Base-by-base conservation (phyloP, 768 basidiomycete species). In the Leccinum imitatum region DNA sequence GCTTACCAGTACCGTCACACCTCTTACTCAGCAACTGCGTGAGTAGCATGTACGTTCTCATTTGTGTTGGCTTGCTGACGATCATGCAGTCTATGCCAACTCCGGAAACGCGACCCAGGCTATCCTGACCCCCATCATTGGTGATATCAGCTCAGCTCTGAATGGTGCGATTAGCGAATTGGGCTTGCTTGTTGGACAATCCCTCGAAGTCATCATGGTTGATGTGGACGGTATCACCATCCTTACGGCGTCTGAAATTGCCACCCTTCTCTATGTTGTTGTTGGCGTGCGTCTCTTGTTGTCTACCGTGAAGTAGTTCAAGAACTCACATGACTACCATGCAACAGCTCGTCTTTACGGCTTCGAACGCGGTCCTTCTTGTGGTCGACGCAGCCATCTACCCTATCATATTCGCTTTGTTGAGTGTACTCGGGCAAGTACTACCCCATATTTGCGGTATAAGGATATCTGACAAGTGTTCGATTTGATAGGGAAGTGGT, bases 21-120 rank as follows among this genome's bases (percentile, higher is more conserved):
- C 65, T 27, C 59, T 60, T 7, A 52, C 64, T 15, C 19, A 65
- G 44, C 47, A 48, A 54, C 2, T 65, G 44, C 50, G 63, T 66
- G 47, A 54, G 63, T 48, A n/a, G 37, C 14, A 30, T 23, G 19
- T n/a, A 10, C 1, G 1, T 11, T 25, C 25, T 47, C n/a, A 13
- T 19, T 50, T 39, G 5, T n/a, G 48, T 58, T 14, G 2, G 10
- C 31, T 30, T 39, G 13, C 50, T 52, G 39, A 62, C 8, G 15
- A 52, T 37, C 27, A 27, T 52, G 17, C 35, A 65, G 65, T 50
- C 6, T 66, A 56, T 48, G 64, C 60, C 15, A 65, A 23, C 13
- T 3, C 51, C 21, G 35, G 35, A 14, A 65, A 63, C 30, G 64
- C 64, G 30, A 65, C 65, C 4, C n/a, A 58, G 53, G 63, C 1